Percentiles rank a stretch among this genome's conserved stretches.
Conservation (phyloP, 306 rosid species). For the Acacia melanoxylon region DNA sequence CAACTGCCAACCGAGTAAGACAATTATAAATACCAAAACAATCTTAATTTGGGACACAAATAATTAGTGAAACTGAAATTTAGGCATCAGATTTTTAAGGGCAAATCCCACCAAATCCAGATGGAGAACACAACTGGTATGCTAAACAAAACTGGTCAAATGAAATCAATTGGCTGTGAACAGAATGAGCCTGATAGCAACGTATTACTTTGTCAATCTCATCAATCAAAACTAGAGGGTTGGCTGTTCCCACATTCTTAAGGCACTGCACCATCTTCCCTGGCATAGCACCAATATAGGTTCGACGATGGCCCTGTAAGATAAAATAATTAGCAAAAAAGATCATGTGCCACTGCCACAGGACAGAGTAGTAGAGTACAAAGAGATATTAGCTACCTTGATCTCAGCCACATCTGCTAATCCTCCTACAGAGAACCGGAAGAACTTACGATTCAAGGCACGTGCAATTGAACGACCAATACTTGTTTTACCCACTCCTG, state of each 20-base stretch:
- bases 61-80: constrained; percentile 10
- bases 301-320: constrained; percentile 97
- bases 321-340: constrained; percentile 25
- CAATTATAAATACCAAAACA: constrained; percentile 30
- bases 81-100: constrained; percentile 8
- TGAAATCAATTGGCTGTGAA: constrained; percentile 11
- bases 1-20: constrained; percentile 64
- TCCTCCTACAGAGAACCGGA: constrained; percentile 97
- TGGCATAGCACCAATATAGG: constrained; percentile 99
- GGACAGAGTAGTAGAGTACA: neutral
- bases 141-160: constrained; percentile 13
- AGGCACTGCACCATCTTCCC: constrained; percentile 99
- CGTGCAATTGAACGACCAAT: constrained; percentile 99
- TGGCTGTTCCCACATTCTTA: constrained; percentile 93
- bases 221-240: constrained; percentile 95
- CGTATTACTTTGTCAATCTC: constrained; percentile 92
- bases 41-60: neutral
- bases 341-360: constrained; percentile 6
- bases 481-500: constrained; percentile 99
- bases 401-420: constrained; percentile 98
- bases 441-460: constrained; percentile 94
- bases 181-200: constrained; percentile 30
- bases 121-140: constrained; percentile 6
- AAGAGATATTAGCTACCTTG: constrained; percentile 58
- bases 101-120: constrained; percentile 1